Base-by-base conservation (phyloP, 2,329 filamentous ascomycete genomes). In the Reticulascus tulasneorum region DNA sequence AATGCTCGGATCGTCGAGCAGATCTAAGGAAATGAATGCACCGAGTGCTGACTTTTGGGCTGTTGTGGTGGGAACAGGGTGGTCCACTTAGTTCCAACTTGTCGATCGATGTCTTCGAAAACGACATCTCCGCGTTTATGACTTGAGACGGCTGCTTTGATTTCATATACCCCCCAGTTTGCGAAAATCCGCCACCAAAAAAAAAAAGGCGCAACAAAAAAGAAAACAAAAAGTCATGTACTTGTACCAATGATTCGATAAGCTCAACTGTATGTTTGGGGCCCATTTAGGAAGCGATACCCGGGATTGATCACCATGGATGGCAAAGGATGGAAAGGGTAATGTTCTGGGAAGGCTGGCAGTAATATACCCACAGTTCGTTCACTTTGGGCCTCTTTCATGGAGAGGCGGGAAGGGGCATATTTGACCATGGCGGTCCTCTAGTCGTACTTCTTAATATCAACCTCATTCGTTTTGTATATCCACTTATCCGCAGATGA, bases 1-100 rank as follows among this genome's bases (percentile, higher is more conserved):
- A 90, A 93, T 58, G 79, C 89, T 35, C 78, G 79, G 41, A 73
- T 94, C 24, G 73, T 95, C 48, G 86, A 96, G 72, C 84, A 90
- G 64, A 91, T 96, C 61, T 95, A 72, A 75, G 40, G 22, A 21
- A 38, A 31, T 23, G 29, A 39, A 33, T 29, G 34, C 41, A 27
- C 32, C 26, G 23, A 35, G 32, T 46, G 44, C 44, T 46, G 41
- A 46, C 44, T n/a, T 33, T 33, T 31, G 33, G 33, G 35, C 35
- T 19, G 21, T 38, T 20, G 26, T 38, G 23, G 28, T 29, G 17
- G 44, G 32, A 44, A 45, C 26, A 44, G 44, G 31, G 29, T 45
- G 35, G 38, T 46, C 44, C n/a, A 25, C 38, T 26, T 44, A 23
- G 19, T 36, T 32, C 28, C 29, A 22, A 33, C 21, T 33, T 33